Conservation (phyloP, 2,329 filamentous ascomycete genomes). For the Aspergillus flavus region DNA sequence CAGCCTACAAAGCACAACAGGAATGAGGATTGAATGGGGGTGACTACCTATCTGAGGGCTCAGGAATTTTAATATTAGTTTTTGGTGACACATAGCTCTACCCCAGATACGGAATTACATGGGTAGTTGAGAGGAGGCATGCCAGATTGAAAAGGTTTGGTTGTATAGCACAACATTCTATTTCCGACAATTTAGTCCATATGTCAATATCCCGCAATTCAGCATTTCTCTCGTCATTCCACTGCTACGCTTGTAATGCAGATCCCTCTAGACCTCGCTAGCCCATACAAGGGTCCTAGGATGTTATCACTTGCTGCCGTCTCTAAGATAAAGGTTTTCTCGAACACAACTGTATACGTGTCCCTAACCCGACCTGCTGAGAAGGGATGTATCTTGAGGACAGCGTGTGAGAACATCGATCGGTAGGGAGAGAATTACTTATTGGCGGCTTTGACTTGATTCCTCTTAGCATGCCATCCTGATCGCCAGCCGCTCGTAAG, state of each 20-base stretch:
- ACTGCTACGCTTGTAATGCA: not conserved
- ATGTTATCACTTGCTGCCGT: not conserved
- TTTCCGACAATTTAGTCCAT: not conserved
- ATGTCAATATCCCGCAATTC: not conserved
- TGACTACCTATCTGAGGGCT: not conserved
- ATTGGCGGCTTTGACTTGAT: not conserved
- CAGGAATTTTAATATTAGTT: not conserved
- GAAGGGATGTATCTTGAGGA: not conserved
- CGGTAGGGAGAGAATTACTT: not conserved
- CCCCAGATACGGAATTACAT: not conserved
- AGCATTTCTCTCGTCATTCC: not conserved
- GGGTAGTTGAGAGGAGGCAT: not conserved
- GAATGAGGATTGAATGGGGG: no score
- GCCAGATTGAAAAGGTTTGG: not conserved
- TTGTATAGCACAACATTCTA: not conserved
- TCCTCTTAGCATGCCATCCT: not conserved
- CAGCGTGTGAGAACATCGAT: not conserved
- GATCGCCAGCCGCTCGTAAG: not conserved
- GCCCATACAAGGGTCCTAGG: not conserved
- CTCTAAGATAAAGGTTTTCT: no score
- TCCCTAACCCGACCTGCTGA: no score
- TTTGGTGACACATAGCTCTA: not conserved
- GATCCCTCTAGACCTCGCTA: not conserved
- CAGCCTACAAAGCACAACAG: not conserved
- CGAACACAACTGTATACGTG: no score